Evolutionary conservation across 768 basidiomycete genomes (phyloP).

Genomic region (Podaxis mareebaensis): DNA sequence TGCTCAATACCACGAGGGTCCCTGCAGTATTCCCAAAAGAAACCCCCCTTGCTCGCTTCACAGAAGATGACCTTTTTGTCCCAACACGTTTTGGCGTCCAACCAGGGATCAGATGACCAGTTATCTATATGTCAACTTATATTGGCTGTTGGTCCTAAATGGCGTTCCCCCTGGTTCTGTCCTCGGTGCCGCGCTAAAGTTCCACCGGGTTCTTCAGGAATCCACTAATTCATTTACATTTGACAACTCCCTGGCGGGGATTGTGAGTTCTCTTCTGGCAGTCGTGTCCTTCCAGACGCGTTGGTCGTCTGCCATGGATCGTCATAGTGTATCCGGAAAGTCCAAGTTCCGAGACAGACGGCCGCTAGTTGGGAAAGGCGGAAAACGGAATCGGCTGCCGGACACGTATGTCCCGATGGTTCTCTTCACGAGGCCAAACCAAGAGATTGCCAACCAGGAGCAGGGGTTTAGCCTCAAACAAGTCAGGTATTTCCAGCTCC

Average conservation of each 20-base stretch:
- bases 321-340: background rate
- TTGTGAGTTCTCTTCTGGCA: background rate
- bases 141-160: background rate
- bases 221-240: background rate
- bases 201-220: background rate
- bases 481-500: background rate
- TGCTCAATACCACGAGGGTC: too few relatives aligned
- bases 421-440: background rate
- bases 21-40: too few relatives aligned
- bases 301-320: background rate
- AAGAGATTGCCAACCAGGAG: background rate
- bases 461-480: background rate
- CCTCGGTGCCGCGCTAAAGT: slow-evolving; percentile 3
- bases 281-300: background rate
- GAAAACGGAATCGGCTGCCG: background rate
- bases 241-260: slow-evolving; percentile 1
- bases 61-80: background rate
- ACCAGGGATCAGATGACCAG: slow-evolving; percentile 4
- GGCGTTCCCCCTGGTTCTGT: background rate
- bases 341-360: background rate
- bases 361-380: background rate
- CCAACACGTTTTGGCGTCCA: background rate
- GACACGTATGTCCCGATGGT: background rate
- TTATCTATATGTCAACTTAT: background rate
- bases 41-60: slow-evolving; percentile 2